Evolutionary conservation across 352 stramenopile species (phyloP).

Genomic region (Globisporangium nunn): DNA sequence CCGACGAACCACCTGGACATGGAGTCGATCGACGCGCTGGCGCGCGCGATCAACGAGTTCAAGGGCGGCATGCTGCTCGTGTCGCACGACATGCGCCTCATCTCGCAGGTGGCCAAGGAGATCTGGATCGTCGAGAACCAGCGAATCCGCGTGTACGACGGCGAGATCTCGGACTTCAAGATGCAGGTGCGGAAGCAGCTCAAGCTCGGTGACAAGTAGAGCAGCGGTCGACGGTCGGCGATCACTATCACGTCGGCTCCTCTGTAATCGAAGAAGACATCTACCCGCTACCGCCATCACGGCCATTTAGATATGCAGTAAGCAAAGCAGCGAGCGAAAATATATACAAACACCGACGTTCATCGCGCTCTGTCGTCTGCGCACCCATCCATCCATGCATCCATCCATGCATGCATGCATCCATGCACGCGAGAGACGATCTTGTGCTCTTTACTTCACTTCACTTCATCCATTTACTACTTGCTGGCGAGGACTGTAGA

Average conservation of each 20-base stretch:
- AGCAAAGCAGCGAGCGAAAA: background rate
- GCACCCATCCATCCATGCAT: background rate
- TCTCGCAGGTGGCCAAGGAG: constrained; percentile 97
- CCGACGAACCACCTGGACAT: constrained; percentile 99
- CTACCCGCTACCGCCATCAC: background rate
- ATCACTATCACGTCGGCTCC: too few relatives aligned
- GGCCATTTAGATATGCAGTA: background rate
- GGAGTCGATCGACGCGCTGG: constrained; percentile 99
- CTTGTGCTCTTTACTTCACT: too few relatives aligned
- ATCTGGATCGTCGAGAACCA: constrained; percentile 99
- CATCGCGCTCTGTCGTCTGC: background rate
- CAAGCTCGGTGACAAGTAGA: constrained; percentile 14
- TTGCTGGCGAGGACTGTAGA: too few relatives aligned
- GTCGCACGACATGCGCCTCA: constrained; percentile 98
- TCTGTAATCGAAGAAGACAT: background rate
- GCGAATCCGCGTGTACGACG: constrained; percentile 93
- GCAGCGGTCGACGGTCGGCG: too few relatives aligned
- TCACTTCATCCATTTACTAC: too few relatives aligned
- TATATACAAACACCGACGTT: background rate
- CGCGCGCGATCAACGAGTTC: constrained; percentile 97
- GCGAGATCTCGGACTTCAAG: constrained; percentile 99
- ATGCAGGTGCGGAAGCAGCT: constrained; percentile 16
- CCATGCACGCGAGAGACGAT: too few relatives aligned
- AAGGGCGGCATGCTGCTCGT: constrained; percentile 99
- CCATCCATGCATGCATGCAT: too few relatives aligned